Percentiles rank a stretch among this genome's conserved stretches.
These are phyloP conservation scores for Lepiota venenata DNA, from an alignment of 768 basidiomycete genomes.

Conservation along the genomic window DNA sequence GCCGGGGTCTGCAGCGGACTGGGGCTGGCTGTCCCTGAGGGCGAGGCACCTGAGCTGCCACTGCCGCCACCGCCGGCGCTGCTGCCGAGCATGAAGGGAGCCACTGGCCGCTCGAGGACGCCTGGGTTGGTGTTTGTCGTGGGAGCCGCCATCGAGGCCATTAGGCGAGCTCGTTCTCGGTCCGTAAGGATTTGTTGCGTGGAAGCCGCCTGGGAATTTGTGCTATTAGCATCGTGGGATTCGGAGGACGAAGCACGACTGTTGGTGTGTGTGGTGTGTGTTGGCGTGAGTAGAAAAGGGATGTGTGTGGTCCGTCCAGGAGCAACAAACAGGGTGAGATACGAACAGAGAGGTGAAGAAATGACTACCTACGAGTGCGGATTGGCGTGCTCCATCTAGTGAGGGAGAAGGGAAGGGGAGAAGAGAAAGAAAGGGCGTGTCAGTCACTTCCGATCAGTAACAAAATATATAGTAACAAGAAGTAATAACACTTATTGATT, in stretches of 20 bases:
- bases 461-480: neutral
- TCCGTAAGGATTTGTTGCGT: neutral
- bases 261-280: neutral
- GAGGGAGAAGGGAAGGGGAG: neutral
- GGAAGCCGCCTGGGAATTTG: neutral
- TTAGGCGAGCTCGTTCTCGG: slow-evolving; percentile 3
- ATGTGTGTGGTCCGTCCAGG: no score
- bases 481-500: neutral
- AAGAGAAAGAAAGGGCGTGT: neutral
- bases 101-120: neutral
- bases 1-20: neutral
- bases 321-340: no score
- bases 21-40: neutral
- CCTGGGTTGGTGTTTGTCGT: neutral
- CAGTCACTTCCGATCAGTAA: neutral
- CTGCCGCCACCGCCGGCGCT: neutral
- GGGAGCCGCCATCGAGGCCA: neutral
- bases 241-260: slow-evolving; percentile 9
- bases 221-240: slow-evolving; percentile 6
- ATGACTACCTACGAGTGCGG: neutral
- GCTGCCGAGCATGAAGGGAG: neutral
- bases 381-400: slow-evolving; percentile 5
- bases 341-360: neutral
- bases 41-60: neutral
- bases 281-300: no score